Base-by-base conservation (phyloP, 1,139 yeast genomes). In the Chernovozyma sophiae-reginae region DNA sequence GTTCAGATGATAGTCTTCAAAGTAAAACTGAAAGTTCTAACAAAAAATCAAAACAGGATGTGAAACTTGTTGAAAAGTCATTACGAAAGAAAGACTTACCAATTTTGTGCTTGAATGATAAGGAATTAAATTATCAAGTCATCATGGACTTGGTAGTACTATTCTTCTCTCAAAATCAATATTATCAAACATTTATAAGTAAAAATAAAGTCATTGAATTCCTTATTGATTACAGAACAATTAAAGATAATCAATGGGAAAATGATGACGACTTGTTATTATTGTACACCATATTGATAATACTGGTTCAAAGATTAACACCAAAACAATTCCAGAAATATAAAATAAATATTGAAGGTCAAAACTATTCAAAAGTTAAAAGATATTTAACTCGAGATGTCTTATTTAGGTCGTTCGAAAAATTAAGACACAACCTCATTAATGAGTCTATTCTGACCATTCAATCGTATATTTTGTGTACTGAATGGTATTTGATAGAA, bases 231-330 rank as follows among this genome's bases (percentile, higher is more conserved):
- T 62, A 65, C 44, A 53, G 55, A 12, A 27, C 46, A 2, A 55
- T 65, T 24, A 55, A 55, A 17, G 66, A 62, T 34, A 55, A 61
- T 39, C 62, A 58, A 30, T 72, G 79, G 79, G 74, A 69, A 38
- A 59, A 68, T 42, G 75, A 72, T 43, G 79, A 74, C 48, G 79
- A 73, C 40, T 51, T 74, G 44, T 55, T 74, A 28, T 54, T 74
- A 31, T 53, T 73, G 26, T 59, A 69, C 35, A 70, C 72, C 70
- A 59, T 74, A 15, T 49, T 74, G 23, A 56, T 72, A 10, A 52
- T 71, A 10, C 53, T 72, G 13, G 46, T 72, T 24, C 62, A 68
- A 39, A 60, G 73, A 34, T 45, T 71, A 23, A 60, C 66, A 3
- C 70, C 72, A 30, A 62, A 45, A 33, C 62, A 52, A 41, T 58